Conservation (phyloP, 1,284 basidiomycete species). For the Microbotryum saponariae region DNA sequence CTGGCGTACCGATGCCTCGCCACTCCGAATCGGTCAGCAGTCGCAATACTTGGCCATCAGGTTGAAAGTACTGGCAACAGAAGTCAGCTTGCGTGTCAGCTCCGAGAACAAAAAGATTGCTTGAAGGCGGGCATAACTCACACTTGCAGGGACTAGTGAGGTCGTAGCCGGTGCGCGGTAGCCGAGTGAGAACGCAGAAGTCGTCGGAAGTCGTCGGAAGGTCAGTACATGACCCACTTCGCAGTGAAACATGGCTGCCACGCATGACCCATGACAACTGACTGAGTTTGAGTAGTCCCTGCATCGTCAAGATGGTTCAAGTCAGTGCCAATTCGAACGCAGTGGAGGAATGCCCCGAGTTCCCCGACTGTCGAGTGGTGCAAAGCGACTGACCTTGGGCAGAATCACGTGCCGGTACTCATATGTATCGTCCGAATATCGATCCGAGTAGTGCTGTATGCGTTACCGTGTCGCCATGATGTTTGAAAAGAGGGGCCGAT, state of each 20-base stretch:
- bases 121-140: neutral
- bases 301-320: neutral
- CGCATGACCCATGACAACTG: neutral
- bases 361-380: neutral
- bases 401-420: slow-evolving; percentile 13
- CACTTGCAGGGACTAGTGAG: slow-evolving; percentile 21
- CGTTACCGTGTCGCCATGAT: too few species aligned
- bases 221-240: neutral
- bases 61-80: slow-evolving; percentile 21
- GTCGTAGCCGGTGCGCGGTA: neutral
- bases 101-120: neutral
- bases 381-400: slow-evolving; percentile 5
- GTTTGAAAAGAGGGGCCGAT: too few species aligned
- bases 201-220: neutral
- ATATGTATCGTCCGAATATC: slow-evolving; percentile 4
- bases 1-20: slow-evolving; percentile 27
- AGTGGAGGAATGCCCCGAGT: neutral
- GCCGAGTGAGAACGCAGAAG: neutral
- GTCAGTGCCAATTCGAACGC: neutral
- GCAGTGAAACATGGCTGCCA: neutral
- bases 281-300: slow-evolving; percentile 29
- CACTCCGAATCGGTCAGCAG: slow-evolving; percentile 29
- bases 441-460: slow-evolving; percentile 3
- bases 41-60: slow-evolving; percentile 23
- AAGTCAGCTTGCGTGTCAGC: neutral